Conservation (phyloP, 192 early-diverging fungal genomes). For the Backusella circina region DNA sequence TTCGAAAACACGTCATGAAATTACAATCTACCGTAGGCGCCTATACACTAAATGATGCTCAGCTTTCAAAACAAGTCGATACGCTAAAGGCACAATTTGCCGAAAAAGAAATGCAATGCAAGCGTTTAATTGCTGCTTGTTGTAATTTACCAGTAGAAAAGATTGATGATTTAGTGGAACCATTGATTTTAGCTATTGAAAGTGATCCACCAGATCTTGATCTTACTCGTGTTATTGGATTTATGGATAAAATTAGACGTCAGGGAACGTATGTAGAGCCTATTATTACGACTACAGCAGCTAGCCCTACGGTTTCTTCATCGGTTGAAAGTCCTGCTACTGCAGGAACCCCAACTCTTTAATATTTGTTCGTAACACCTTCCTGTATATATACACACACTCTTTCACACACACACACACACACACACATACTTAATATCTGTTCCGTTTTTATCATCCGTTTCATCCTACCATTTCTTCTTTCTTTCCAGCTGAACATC, state of each 20-base stretch:
- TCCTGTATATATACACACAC: background rate
- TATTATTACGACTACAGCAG: background rate
- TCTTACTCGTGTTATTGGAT: constrained; percentile 42
- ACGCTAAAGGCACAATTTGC: constrained; percentile 31
- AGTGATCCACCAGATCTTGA: constrained; percentile 58
- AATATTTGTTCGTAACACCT: background rate
- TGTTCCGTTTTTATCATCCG: background rate
- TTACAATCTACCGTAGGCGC: constrained; percentile 37
- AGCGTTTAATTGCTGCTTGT: constrained; percentile 82
- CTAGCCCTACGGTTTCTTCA: background rate
- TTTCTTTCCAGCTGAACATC: background rate
- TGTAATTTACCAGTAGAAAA: constrained; percentile 76
- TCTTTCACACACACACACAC: too few species aligned
- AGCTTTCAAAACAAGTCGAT: constrained; percentile 25
- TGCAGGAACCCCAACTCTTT: background rate
- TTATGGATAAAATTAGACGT: constrained; percentile 41
- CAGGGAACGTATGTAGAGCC: constrained; percentile 14
- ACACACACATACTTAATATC: background rate
- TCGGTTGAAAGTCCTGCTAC: background rate
- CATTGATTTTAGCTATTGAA: constrained; percentile 82
- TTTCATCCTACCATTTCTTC: background rate
- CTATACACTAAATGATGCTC: constrained; percentile 40
- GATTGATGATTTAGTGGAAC: constrained; percentile 75
- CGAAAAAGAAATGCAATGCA: constrained; percentile 74
- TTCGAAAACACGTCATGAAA: background rate